Conservation (phyloP, 371 early-diverging fungal genomes). For the Mucor piriformis region DNA sequence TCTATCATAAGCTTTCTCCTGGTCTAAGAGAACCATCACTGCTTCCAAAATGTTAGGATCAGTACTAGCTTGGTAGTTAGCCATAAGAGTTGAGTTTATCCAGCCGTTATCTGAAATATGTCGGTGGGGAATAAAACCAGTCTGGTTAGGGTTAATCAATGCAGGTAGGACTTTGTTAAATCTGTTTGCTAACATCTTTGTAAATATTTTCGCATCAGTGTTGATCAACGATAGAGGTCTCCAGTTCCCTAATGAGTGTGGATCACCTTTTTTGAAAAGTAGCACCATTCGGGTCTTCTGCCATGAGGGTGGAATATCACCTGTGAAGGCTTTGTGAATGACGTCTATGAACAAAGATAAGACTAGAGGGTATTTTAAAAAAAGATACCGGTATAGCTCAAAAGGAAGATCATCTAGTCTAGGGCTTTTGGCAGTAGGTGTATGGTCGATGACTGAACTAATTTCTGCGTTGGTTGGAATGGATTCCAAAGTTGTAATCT, state of each 20-base stretch:
- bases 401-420: slow-evolving; percentile 39
- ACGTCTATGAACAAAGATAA: slow-evolving; percentile 13
- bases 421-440: slow-evolving; percentile 23
- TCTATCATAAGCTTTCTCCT: slow-evolving; percentile 26
- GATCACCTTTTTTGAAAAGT: slow-evolving; percentile 39
- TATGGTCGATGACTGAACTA: background rate
- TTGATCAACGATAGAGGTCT: slow-evolving; percentile 33
- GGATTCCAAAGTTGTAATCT: background rate
- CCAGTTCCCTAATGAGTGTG: slow-evolving; percentile 24
- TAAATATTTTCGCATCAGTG: slow-evolving; percentile 30
- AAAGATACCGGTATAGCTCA: slow-evolving; percentile 19
- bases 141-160: slow-evolving; percentile 19
- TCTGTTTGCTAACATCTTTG: slow-evolving; percentile 19
- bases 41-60: background rate
- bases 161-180: slow-evolving; percentile 3
- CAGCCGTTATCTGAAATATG: slow-evolving; percentile 30
- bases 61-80: background rate
- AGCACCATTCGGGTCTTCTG: slow-evolving; percentile 27
- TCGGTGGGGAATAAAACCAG: slow-evolving; percentile 13
- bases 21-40: slow-evolving; percentile 9
- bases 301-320: slow-evolving; percentile 15
- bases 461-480: background rate
- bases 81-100: slow-evolving; percentile 16
- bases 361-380: background rate
- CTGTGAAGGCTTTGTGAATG: slow-evolving; percentile 12